Evolutionary conservation across 140 eudicot genomes (phyloP), one percentile per base, ranked within the genome.

Genomic region (Ambrosia hybrid): DNA sequence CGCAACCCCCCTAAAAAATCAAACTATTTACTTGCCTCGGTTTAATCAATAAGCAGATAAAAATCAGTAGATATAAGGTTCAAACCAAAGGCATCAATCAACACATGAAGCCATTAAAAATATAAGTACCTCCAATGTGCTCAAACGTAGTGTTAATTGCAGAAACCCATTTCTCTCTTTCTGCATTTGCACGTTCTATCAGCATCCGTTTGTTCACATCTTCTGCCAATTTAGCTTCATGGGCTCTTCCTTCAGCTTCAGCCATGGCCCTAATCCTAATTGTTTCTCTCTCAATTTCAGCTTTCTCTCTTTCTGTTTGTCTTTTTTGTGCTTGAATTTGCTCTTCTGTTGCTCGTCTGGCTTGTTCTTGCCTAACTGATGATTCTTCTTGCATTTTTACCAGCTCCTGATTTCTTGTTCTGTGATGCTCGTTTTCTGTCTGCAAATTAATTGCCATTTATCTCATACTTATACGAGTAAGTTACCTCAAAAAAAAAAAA

Each of bases 331-430:
- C 96, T 87, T 94, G 99, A 48, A 94, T 94, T 70, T 94, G 95
- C 76, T 94, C 97, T 72, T 94, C 99, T 9, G 99, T 94, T 71
- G 96, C 97, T 77, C 96, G 85, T 71, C 97, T 83, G 6, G 96
- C 90, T 76, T 87, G 86, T 78, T 94, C 97, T 73, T 75, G 96
- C 78, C 95, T 91, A 76, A 85, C 82, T 8, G 96, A 75, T 15
- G 97, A 90, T 78, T 94, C 97, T 77, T 94, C 99, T 83, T 94
- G 99, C 90, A 94, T 83, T 83, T 86, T 88, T 3, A 94, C 99
- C 67, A 94, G 96, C 76, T 94, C 99, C 73, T 94, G 92, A 79
- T 94, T 94, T 72, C 99, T 91, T 55, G 95, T 71, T 76, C 99
- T 85, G 13, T 91, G 97, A 51, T 83, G 91, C 33, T 94, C 99